A percentile compares a stretch with the other conserved stretches of the same genome.
Conservation (phyloP, 192 early-diverging fungal genomes). For the Mortierella antarctica region DNA sequence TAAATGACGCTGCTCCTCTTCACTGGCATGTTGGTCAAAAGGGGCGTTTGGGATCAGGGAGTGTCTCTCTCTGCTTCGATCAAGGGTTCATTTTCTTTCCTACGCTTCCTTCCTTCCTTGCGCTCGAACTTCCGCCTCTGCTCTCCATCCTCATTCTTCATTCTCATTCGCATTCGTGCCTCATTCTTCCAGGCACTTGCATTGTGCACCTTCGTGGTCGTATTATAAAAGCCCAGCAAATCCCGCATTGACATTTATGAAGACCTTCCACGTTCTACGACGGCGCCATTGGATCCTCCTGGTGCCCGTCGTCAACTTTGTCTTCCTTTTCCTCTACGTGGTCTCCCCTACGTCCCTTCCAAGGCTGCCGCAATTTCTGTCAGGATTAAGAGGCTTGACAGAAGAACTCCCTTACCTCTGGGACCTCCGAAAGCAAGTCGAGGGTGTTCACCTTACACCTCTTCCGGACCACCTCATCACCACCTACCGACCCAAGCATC, state of each 20-base stretch:
- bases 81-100: not conserved
- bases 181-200: not conserved
- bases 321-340: conserved; percentile 35
- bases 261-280: conserved; percentile 8
- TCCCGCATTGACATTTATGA: not conserved
- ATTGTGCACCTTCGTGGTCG: not conserved
- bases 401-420: conserved; percentile 10
- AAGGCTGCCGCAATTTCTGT: conserved; percentile 12
- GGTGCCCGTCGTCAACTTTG: conserved; percentile 40
- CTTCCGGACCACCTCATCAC: conserved; percentile 33
- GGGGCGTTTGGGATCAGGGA: too few species aligned
- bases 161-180: not conserved
- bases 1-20: too few species aligned
- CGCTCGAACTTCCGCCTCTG: not conserved
- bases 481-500: conserved; percentile 33
- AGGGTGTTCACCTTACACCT: conserved; percentile 11
- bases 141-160: too few species aligned
- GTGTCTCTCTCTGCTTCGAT: not conserved
- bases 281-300: conserved; percentile 21
- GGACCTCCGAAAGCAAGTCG: conserved; percentile 23
- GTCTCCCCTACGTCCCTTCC: conserved; percentile 40
- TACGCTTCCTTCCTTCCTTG: not conserved
- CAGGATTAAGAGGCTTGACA: not conserved
- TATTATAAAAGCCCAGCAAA: not conserved
- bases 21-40: too few species aligned